Conservation (phyloP, 257 asterid species). For the Solanum rostratum region DNA sequence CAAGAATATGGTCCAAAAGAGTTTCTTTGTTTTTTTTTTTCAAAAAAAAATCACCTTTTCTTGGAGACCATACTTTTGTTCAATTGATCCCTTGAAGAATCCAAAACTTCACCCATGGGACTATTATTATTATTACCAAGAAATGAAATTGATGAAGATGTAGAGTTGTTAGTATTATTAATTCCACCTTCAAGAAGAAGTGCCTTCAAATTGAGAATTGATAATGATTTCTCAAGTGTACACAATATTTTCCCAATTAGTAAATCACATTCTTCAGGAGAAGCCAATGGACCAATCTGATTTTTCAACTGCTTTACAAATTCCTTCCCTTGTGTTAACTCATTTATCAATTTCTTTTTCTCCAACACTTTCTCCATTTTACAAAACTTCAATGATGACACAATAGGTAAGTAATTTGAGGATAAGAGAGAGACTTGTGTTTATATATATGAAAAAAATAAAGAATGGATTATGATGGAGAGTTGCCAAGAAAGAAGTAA, state of each 20-base stretch:
- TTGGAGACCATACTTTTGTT: constrained; percentile 17
- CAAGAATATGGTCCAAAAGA: neutral
- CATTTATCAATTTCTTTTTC: constrained; percentile 18
- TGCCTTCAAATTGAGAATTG: constrained; percentile 24
- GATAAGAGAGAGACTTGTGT: neutral
- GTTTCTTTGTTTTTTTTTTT: neutral
- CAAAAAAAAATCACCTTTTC: constrained; percentile 32
- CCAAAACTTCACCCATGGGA: constrained; percentile 33
- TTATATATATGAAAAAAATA: neutral
- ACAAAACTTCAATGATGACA: neutral
- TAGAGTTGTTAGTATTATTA: neutral
- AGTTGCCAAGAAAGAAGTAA: neutral
- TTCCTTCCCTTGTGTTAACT: constrained; percentile 57
- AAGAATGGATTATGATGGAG: neutral
- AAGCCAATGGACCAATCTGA: constrained; percentile 20
- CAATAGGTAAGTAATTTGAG: neutral
- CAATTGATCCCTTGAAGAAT: constrained; percentile 15
- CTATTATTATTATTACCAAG: constrained; percentile 5
- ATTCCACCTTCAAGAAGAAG: constrained; percentile 11
- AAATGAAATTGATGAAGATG: neutral
- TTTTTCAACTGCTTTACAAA: constrained; percentile 52
- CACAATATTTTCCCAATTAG: constrained; percentile 43
- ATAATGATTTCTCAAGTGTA: constrained; percentile 54
- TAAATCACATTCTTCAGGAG: constrained; percentile 18
- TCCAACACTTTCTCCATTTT: constrained; percentile 35